These are phyloP conservation scores for Globisporangium spinosum DNA, from an alignment of 352 stramenopile genomes.

Conservation along the genomic window DNA sequence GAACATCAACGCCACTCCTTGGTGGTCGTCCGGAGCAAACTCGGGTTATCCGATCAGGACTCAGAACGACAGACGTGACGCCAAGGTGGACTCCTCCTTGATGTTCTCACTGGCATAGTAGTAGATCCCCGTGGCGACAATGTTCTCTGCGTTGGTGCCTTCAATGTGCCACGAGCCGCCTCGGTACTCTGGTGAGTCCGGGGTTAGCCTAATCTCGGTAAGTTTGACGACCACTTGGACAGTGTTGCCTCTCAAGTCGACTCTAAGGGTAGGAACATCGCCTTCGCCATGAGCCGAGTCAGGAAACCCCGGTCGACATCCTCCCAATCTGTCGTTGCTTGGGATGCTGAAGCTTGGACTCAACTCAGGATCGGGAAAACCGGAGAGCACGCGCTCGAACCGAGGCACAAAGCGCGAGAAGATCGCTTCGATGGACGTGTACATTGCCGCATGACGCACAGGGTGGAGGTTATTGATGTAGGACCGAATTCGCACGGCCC, in stretches of 20 bases:
- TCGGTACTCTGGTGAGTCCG: slow-evolving; percentile 32
- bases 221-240: slow-evolving; percentile 51
- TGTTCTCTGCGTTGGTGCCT: slow-evolving; percentile 34
- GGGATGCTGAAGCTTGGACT: not conserved
- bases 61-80: slow-evolving; percentile 34
- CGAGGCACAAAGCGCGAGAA: slow-evolving; percentile 36
- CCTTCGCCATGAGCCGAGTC: not conserved
- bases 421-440: slow-evolving; percentile 28
- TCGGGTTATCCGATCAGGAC: slow-evolving; percentile 22
- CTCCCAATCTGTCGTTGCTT: not conserved
- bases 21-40: slow-evolving; percentile 27
- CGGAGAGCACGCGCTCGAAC: slow-evolving; percentile 29
- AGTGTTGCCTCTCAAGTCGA: slow-evolving; percentile 17
- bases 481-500: slow-evolving; percentile 23
- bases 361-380: slow-evolving; percentile 9
- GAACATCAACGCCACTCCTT: slow-evolving; percentile 26
- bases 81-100: slow-evolving; percentile 12
- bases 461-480: slow-evolving; percentile 62
- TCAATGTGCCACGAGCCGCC: slow-evolving; percentile 51
- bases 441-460: slow-evolving; percentile 19
- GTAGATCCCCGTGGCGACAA: slow-evolving; percentile 42
- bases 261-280: not conserved
- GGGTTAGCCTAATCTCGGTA: slow-evolving; percentile 42
- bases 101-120: slow-evolving; percentile 51
- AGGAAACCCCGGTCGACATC: not conserved